Percentiles rank a stretch among this genome's conserved stretches.
Conservation (phyloP, 371 early-diverging fungal genomes). For the Lichtheimia ramosa region DNA sequence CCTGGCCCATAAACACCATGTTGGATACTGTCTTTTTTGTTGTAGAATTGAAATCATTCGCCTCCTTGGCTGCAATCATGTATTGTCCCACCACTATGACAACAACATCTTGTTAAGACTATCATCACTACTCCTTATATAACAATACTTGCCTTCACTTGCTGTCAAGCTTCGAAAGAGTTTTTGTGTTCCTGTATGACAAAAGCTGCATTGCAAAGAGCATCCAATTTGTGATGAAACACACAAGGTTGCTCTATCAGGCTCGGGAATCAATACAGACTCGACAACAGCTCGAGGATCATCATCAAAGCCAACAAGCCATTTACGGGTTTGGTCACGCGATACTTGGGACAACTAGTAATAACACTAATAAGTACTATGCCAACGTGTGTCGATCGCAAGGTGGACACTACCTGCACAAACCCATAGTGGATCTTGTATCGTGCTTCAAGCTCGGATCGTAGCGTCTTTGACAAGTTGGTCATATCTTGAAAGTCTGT, state of each 20-base stretch:
- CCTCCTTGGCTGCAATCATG: slow-evolving; percentile 67
- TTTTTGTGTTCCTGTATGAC: slow-evolving; percentile 83
- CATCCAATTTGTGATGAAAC: slow-evolving; percentile 92
- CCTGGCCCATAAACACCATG: slow-evolving; percentile 94
- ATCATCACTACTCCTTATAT: neutral
- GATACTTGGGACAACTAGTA: slow-evolving; percentile 12
- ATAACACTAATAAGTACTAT: no score
- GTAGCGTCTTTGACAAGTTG: slow-evolving; percentile 56
- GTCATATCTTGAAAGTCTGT: slow-evolving; percentile 65
- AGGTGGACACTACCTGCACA: slow-evolving; percentile 40
- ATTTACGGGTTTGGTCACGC: slow-evolving; percentile 15
- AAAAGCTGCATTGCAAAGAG: slow-evolving; percentile 84
- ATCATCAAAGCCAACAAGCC: slow-evolving; percentile 19
- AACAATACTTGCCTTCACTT: slow-evolving; percentile 9
- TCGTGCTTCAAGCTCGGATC: slow-evolving; percentile 42
- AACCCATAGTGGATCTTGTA: slow-evolving; percentile 64
- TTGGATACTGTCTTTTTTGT: slow-evolving; percentile 56
- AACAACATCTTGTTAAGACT: neutral
- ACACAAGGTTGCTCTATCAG: slow-evolving; percentile 78
- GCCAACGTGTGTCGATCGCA: neutral
- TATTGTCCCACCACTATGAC: slow-evolving; percentile 80
- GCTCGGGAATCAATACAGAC: slow-evolving; percentile 73
- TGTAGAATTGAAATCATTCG: slow-evolving; percentile 51
- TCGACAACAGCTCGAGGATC: slow-evolving; percentile 63
- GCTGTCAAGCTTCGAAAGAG: slow-evolving; percentile 12